These are phyloP conservation scores for Zelonia costaricensis DNA, from an alignment of 208 protist species.

Conservation along the genomic window DNA sequence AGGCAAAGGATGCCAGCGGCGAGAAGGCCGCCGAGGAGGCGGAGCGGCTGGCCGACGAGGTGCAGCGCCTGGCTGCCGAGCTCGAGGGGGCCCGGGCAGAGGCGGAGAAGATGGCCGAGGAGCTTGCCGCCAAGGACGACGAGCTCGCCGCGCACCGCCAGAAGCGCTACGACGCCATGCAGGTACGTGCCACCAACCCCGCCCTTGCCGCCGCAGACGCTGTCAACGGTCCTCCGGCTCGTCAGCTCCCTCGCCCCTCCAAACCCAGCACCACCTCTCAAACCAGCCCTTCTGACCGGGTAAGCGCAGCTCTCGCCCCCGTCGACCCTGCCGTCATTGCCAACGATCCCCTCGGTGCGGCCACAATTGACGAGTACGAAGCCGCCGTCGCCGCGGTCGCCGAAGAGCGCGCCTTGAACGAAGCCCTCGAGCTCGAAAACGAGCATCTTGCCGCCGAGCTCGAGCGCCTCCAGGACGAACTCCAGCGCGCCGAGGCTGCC, in stretches of 20 bases:
- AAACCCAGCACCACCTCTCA: too few species aligned
- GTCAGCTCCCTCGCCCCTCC: too few species aligned
- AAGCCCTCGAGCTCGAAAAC: background rate
- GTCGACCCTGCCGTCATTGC: too few species aligned
- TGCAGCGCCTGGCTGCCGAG: slow-evolving; percentile 8
- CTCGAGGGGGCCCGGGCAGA: slow-evolving; percentile 3
- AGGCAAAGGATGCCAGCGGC: slow-evolving; percentile 7
- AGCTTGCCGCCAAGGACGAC: slow-evolving; percentile 16
- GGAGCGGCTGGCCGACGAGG: slow-evolving; percentile 3
- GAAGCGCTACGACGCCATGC: slow-evolving; percentile 5
- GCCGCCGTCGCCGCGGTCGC: slow-evolving; percentile 15
- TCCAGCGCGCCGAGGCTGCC: background rate
- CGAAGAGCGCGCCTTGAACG: slow-evolving; percentile 16
- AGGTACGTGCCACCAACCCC: slow-evolving; percentile 5
- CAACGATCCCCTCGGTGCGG: slow-evolving; percentile 42
- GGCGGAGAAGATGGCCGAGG: slow-evolving; percentile 1
- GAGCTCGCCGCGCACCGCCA: slow-evolving; percentile 6
- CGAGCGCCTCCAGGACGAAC: slow-evolving; percentile 14
- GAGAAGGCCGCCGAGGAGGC: slow-evolving; percentile 2
- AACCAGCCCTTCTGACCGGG: too few species aligned
- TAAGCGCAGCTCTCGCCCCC: too few species aligned
- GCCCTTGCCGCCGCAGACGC: slow-evolving; percentile 10
- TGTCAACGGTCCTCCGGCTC: too few species aligned
- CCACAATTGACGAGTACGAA: slow-evolving; percentile 50
- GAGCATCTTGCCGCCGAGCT: background rate